Conservation (phyloP, 208 protist species). For the Acanthamoeba triangularis region DNA sequence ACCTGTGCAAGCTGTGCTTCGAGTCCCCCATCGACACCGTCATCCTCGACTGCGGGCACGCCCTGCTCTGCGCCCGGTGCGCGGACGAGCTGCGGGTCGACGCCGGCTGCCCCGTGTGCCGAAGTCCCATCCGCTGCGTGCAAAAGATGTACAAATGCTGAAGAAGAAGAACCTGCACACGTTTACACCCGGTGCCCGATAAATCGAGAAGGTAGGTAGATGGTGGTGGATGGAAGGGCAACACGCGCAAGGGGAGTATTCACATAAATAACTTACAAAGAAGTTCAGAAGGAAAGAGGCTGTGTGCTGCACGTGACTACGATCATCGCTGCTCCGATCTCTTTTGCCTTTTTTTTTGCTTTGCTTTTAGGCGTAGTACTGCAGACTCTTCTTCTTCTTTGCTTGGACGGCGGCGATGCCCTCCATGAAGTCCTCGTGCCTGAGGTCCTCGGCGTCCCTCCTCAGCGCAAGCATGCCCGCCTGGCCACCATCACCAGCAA, state of each 20-base stretch:
- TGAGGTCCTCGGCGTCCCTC: constrained; percentile 88
- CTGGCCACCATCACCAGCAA: background rate
- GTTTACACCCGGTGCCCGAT: too few species aligned
- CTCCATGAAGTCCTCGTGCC: constrained; percentile 99
- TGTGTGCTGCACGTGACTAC: background rate
- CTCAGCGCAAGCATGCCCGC: constrained; percentile 99
- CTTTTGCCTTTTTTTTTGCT: too few species aligned
- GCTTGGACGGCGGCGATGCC: constrained; percentile 97
- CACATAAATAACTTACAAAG: constrained; percentile 1
- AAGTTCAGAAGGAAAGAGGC: background rate
- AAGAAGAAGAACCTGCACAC: background rate
- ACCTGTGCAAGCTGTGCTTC: constrained; percentile 58
- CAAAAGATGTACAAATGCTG: constrained; percentile 47
- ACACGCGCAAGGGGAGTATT: background rate
- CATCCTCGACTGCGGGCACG: constrained; percentile 51
- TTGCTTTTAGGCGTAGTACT: constrained; percentile 98
- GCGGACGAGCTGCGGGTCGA: background rate
- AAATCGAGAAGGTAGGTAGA: too few species aligned
- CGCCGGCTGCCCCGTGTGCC: background rate
- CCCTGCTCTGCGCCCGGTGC: constrained; percentile 4
- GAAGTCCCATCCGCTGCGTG: background rate
- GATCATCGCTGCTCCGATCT: too few species aligned
- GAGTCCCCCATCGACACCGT: constrained; percentile 26
- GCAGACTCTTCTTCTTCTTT: constrained; percentile 99
- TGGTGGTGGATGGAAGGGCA: too few species aligned